phyloP scores from a whole-genome alignment of 2,329 filamentous ascomycete species.

The Cladosporium sp. region DNA sequence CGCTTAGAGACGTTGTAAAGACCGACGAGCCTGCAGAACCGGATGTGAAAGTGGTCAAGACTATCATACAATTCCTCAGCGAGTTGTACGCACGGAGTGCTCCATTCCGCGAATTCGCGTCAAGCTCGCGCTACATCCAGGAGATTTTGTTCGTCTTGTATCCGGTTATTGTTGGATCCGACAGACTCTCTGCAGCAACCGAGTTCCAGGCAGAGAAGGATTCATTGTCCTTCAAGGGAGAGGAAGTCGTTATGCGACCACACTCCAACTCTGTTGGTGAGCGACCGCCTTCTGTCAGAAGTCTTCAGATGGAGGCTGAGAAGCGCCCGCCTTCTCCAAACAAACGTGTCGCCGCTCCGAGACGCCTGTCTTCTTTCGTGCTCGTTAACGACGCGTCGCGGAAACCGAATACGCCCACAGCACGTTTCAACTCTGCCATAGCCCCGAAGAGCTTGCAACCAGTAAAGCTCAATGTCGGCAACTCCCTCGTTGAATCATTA shows the following conservation, averaged over 20 bases:
- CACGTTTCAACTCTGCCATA: conserved; percentile 64
- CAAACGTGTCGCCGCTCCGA: conserved; percentile 61
- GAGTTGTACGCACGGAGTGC: conserved; percentile 75
- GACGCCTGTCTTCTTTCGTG: conserved; percentile 86
- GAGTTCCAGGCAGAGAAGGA: conserved; percentile 85
- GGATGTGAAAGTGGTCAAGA: conserved; percentile 68
- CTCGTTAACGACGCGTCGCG: conserved; percentile 73
- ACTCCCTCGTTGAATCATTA: conserved; percentile 72
- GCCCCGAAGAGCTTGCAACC: conserved; percentile 56
- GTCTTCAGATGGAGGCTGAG: conserved; percentile 57
- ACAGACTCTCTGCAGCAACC: conserved; percentile 77
- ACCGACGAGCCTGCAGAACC: conserved; percentile 48
- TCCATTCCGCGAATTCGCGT: conserved; percentile 79
- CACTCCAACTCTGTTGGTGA: conserved; percentile 61
- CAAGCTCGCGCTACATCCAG: conserved; percentile 77
- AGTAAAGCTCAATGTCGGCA: conserved; percentile 55
- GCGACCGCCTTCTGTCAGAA: conserved; percentile 69
- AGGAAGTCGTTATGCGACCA: conserved; percentile 79
- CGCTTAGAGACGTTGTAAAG: conserved; percentile 68
- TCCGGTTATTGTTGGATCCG: conserved; percentile 82
- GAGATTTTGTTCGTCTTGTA: conserved; percentile 78
- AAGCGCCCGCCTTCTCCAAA: conserved; percentile 36
- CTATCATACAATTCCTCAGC: conserved; percentile 74
- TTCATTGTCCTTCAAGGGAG: conserved; percentile 78
- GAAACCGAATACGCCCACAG: conserved; percentile 58